phyloP scores from a whole-genome alignment of 2,329 filamentous ascomycete genomes.

The Scedosporium aurantiacum region DNA sequence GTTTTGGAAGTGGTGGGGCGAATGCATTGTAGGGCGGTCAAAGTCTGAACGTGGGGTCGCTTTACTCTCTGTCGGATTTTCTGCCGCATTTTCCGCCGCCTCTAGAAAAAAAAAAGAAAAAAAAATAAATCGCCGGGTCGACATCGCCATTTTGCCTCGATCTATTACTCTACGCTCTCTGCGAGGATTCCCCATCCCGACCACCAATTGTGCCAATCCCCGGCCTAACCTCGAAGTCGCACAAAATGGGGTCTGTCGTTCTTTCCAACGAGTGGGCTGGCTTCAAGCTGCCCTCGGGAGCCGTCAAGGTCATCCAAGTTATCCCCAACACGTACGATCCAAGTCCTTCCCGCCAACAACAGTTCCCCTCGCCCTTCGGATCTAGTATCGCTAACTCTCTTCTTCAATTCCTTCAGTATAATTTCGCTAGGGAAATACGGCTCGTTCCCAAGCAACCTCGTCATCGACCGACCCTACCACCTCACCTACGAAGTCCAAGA shows the following conservation, averaged over 20 bases:
- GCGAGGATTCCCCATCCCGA: not conserved
- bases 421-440: slow-evolving; percentile 91
- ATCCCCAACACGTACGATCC: slow-evolving; percentile 45
- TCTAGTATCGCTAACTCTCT: slow-evolving; percentile 11
- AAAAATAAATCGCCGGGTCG: not conserved
- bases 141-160: not conserved
- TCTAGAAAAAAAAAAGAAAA: not conserved
- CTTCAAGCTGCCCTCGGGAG: slow-evolving; percentile 48
- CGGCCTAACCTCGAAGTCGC: not conserved
- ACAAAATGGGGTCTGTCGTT: slow-evolving; percentile 21
- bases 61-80: not conserved
- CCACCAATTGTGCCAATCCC: not conserved
- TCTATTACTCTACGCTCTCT: not conserved
- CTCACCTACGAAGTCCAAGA: slow-evolving; percentile 85
- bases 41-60: not conserved
- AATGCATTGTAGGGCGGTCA: not conserved
- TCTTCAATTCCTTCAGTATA: slow-evolving; percentile 40
- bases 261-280: slow-evolving; percentile 51
- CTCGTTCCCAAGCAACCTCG: slow-evolving; percentile 75
- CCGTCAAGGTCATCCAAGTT: slow-evolving; percentile 45
- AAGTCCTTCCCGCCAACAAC: slow-evolving; percentile 5
- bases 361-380: slow-evolving; percentile 1
- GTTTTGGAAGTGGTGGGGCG: not conserved
- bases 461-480: slow-evolving; percentile 85
- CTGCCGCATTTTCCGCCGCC: not conserved